Evolutionary conservation across 441 rosid genomes (phyloP).

Genomic region (Gossypium armourianum): DNA sequence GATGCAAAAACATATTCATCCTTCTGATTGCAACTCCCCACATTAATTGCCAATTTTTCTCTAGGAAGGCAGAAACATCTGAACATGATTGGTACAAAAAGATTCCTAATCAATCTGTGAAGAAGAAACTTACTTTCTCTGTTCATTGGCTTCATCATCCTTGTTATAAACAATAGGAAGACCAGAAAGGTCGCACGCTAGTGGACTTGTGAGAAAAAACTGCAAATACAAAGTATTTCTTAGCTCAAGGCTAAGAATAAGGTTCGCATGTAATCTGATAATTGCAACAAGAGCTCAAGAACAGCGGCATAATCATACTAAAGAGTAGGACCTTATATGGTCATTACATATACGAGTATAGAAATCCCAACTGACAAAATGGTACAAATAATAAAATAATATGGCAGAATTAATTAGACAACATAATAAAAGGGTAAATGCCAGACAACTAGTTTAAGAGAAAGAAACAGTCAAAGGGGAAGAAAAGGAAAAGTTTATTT

Average conservation of each 20-base stretch:
- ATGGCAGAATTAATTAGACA: background rate
- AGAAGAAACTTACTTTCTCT: conserved; percentile 30
- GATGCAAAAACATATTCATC: background rate
- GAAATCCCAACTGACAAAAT: background rate
- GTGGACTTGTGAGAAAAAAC: conserved; percentile 44
- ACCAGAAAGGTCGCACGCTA: conserved; percentile 48
- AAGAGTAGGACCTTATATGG: background rate
- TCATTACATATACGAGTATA: background rate
- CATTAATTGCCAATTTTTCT: background rate
- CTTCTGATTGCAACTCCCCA: background rate
- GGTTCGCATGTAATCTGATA: background rate
- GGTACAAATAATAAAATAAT: background rate
- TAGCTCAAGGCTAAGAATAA: conserved; percentile 9
- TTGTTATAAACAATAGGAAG: conserved; percentile 35
- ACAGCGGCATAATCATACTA: background rate
- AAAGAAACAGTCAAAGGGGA: background rate
- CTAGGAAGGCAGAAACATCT: background rate
- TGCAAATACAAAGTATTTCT: conserved; percentile 21
- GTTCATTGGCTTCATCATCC: conserved; percentile 36
- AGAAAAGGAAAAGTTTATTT: background rate
- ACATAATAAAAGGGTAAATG: background rate
- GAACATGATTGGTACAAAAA: background rate
- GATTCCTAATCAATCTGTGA: background rate
- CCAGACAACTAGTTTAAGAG: background rate
- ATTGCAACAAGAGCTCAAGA: background rate